phyloP scores from a whole-genome alignment of 495 filamentous ascomycete species.

The Aspergillus mulundensis region DNA sequence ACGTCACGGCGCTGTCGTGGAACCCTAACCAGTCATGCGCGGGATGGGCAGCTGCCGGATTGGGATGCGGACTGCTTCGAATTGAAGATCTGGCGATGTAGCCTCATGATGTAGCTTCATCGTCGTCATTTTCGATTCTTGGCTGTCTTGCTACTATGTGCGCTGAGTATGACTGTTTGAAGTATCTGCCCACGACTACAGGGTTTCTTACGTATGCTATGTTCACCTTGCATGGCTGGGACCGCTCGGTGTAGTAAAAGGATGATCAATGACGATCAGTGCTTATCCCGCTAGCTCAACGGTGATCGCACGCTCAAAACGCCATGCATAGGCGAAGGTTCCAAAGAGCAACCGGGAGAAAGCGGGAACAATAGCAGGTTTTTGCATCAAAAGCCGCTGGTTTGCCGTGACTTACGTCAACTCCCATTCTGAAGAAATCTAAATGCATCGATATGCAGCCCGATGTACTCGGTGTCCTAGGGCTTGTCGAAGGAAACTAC shows the following conservation, averaged over 20 bases:
- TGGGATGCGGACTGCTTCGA: conserved; percentile 59
- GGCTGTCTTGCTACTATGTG: neutral
- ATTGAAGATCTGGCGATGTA: conserved; percentile 63
- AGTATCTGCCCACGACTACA: neutral
- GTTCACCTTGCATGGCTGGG: neutral
- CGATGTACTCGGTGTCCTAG: neutral
- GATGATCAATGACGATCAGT: neutral
- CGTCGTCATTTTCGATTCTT: neutral
- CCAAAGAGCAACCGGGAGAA: neutral
- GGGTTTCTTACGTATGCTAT: conserved; percentile 8
- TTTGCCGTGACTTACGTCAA: neutral
- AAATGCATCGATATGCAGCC: neutral
- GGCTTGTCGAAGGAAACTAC: too few relatives aligned
- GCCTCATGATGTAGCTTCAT: conserved; percentile 23
- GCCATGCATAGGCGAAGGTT: neutral
- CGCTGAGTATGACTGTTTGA: neutral
- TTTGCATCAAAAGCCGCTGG: neutral
- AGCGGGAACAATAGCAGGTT: neutral
- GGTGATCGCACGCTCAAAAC: neutral
- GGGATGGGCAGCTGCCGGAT: conserved; percentile 61
- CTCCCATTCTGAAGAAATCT: neutral
- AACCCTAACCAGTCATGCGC: conserved; percentile 60
- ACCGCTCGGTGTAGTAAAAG: neutral
- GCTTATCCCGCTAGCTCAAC: neutral
- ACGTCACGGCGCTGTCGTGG: conserved; percentile 57